Evolutionary conservation across 2,329 filamentous ascomycete species (phyloP), one percentile per base, ranked within the genome.

Genomic region (Trichophyton rubrum): DNA sequence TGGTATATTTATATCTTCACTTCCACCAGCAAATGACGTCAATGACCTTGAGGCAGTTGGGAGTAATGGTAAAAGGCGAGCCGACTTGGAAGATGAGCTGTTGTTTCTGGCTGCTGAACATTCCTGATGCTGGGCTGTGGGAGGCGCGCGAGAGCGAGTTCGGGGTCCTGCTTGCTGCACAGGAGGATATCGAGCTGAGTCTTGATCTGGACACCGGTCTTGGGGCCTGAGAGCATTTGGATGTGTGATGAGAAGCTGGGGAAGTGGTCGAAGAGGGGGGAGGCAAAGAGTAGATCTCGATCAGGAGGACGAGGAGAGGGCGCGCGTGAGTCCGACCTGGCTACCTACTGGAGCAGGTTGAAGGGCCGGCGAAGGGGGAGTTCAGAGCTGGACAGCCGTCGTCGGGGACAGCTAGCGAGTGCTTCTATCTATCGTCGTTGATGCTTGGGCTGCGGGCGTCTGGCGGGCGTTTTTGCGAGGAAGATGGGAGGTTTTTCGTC

Each of bases 181-280:
- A 24, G 49, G n/a, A 3, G 22, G 49, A n/a, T 33, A 17, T 24
- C 11, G 27, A 30, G 49, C 7, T 53, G 49, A n/a, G 27, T 27
- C 7, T 30, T 53, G n/a, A 33, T 53, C 49, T 53, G 49, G 30
- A 53, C n/a, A 33, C n/a, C 49, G 49, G 27, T 13, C 22, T 53
- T 53, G 22, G 33, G 49, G 49, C 22, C 49, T 53, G 49, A 27
- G 49, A 53, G 49, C 49, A 53, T 53, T 53, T 53, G 49, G 49
- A 13, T 53, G 17, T 53, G 40, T 2, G 27, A 24, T 9, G 4
- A 7, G 49, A 53, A 15, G 22, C 15, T 24, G 49, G 15, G 11
- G 13, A 9, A 53, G 20, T 3, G 33, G 33, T 38, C 33, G 33
- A 38, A 13, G 11, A 13, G 33, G 8, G 9, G 11, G 33, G 33